These are phyloP conservation scores for Conoideocrella luteorostrata DNA, from an alignment of 2,329 filamentous ascomycete genomes.

Conservation along the genomic window DNA sequence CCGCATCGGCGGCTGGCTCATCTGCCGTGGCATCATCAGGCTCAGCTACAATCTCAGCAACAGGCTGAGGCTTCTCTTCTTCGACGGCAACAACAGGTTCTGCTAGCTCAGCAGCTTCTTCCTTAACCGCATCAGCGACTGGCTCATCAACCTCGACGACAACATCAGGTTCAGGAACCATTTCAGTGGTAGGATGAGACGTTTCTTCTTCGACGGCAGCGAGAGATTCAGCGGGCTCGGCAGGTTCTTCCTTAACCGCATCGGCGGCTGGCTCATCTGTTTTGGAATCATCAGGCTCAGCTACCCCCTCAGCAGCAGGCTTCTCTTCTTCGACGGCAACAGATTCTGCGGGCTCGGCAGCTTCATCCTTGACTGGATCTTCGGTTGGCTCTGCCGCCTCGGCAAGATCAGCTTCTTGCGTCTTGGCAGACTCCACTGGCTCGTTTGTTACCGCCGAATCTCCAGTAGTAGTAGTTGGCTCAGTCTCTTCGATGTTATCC, in stretches of 20 bases:
- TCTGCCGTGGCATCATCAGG: constrained; percentile 6
- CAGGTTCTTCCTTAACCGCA: constrained; percentile 1
- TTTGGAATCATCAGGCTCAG: background rate
- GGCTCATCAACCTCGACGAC: too few relatives aligned
- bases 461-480: too few relatives aligned
- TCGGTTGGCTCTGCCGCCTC: too few relatives aligned
- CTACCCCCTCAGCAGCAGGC: background rate
- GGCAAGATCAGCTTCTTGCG: too few relatives aligned
- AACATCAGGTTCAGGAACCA: too few relatives aligned
- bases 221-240: background rate
- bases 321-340: background rate
- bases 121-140: too few relatives aligned
- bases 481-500: too few relatives aligned
- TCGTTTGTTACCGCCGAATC: too few relatives aligned
- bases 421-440: too few relatives aligned
- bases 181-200: too few relatives aligned
- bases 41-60: background rate
- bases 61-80: too few relatives aligned
- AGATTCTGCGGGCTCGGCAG: background rate
- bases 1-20: background rate
- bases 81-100: background rate
- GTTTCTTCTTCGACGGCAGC: background rate
- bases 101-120: background rate
- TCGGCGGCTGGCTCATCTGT: background rate
- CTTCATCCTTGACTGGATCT: background rate